phyloP scores from a whole-genome alignment of 2,329 filamentous ascomycete species.

The Penicillium carneum region DNA sequence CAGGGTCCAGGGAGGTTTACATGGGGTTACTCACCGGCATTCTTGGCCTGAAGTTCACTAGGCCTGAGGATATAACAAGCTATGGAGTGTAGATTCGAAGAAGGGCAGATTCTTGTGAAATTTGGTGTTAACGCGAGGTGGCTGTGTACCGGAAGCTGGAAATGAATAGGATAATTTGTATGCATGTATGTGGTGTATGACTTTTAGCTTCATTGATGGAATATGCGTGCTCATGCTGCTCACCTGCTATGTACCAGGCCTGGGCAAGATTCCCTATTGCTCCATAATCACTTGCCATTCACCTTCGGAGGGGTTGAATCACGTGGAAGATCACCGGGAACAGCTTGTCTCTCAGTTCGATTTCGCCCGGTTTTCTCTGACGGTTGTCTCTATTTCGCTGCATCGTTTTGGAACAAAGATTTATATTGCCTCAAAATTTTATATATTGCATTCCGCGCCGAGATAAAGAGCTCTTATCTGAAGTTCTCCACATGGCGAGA shows the following conservation, averaged over 20 bases:
- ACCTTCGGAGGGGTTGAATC: conserved; percentile 5
- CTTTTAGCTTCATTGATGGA: neutral
- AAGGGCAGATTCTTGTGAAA: neutral
- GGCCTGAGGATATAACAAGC: no score
- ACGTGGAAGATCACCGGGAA: conserved; percentile 10
- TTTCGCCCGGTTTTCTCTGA: neutral
- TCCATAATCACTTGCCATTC: neutral
- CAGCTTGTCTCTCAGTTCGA: neutral
- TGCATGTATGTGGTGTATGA: neutral
- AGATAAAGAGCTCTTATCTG: conserved; percentile 16
- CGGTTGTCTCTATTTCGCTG: no score
- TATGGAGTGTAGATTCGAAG: neutral
- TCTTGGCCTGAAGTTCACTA: no score
- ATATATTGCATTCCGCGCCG: neutral
- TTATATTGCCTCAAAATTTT: neutral
- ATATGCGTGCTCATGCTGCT: neutral
- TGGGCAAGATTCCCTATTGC: neutral
- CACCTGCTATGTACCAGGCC: neutral
- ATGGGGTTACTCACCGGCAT: no score
- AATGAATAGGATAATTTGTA: neutral
- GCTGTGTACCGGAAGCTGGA: neutral
- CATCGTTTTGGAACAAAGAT: neutral
- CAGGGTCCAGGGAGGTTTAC: no score
- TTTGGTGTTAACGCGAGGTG: neutral
- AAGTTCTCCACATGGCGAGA: conserved; percentile 35